These are phyloP conservation scores for Globomyces sp. DNA, from an alignment of 371 early-diverging fungal genomes.

Conservation along the genomic window DNA sequence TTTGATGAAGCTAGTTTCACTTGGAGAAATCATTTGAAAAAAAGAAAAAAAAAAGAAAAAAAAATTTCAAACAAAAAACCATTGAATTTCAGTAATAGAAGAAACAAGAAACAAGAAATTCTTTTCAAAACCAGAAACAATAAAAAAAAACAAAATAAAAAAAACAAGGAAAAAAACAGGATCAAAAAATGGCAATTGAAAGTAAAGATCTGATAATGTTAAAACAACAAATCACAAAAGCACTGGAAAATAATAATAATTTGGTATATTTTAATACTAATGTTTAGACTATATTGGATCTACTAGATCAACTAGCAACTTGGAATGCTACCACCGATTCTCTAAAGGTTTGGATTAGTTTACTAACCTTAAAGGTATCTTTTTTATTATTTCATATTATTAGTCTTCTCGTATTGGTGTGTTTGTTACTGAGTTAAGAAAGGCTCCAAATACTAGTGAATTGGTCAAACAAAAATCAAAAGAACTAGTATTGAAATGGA, in stretches of 20 bases:
- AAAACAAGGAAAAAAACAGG: too few relatives aligned
- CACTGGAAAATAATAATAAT: constrained; percentile 19
- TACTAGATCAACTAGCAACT: constrained; percentile 25
- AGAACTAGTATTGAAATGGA: constrained; percentile 78
- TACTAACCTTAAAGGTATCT: constrained; percentile 3
- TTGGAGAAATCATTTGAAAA: background rate
- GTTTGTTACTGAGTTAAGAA: constrained; percentile 67
- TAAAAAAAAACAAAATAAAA: too few relatives aligned
- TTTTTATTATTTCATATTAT: background rate
- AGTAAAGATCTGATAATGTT: background rate
- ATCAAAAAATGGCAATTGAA: constrained; percentile 11
- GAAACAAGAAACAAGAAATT: too few relatives aligned
- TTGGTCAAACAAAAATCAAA: constrained; percentile 64
- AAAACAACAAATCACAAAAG: constrained; percentile 25
- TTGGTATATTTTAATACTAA: constrained; percentile 7
- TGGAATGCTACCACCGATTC: constrained; percentile 36
- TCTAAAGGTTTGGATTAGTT: constrained; percentile 20
- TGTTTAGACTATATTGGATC: constrained; percentile 23
- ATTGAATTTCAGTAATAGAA: too few relatives aligned
- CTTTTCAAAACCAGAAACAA: background rate
- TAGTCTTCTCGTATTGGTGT: constrained; percentile 68
- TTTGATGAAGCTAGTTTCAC: constrained; percentile 67
- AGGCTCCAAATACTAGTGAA: constrained; percentile 48
- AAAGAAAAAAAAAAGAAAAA: background rate
- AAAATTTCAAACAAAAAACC: too few relatives aligned